Conservation (phyloP, 2,329 filamentous ascomycete genomes). For the Colletotrichum sp. region DNA sequence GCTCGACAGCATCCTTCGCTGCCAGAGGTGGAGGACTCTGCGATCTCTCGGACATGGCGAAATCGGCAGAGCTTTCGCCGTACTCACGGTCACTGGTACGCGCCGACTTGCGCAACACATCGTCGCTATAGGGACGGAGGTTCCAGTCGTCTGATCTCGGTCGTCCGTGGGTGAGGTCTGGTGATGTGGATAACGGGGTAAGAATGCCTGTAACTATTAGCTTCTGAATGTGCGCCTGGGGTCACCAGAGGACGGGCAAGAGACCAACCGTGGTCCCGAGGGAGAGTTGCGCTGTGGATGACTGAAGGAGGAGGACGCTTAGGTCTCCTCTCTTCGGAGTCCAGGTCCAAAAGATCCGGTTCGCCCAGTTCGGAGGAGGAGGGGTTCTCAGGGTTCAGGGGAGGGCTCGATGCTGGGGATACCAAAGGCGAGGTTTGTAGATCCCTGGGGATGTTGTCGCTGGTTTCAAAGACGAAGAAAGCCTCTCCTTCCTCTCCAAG, state of each 20-base stretch:
- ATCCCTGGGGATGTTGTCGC: slow-evolving; percentile 87
- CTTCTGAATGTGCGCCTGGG: not conserved
- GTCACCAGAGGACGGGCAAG: not conserved
- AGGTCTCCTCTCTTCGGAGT: slow-evolving; percentile 46
- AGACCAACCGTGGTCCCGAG: slow-evolving; percentile 37
- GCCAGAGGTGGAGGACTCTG: slow-evolving; percentile 79
- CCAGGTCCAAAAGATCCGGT: slow-evolving; percentile 73
- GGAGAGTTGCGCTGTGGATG: slow-evolving; percentile 37
- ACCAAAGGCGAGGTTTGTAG: slow-evolving; percentile 94
- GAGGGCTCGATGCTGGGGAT: slow-evolving; percentile 86
- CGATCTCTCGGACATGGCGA: slow-evolving; percentile 62
- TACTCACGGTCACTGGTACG: slow-evolving; percentile 40
- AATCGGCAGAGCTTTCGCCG: slow-evolving; percentile 40
- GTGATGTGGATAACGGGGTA: slow-evolving; percentile 60
- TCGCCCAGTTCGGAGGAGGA: slow-evolving; percentile 62
- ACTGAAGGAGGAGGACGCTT: slow-evolving; percentile 51
- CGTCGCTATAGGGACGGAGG: slow-evolving; percentile 58
- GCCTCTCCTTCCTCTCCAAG: slow-evolving; percentile 96
- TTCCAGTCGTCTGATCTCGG: slow-evolving; percentile 59
- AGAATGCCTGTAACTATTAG: slow-evolving; percentile 45
- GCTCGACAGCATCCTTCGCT: slow-evolving; percentile 77
- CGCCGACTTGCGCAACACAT: slow-evolving; percentile 54
- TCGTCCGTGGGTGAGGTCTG: slow-evolving; percentile 51
- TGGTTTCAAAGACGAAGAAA: slow-evolving; percentile 98
- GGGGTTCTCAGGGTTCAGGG: slow-evolving; percentile 56